Evolutionary conservation across 169 alveolate species (phyloP).

Genomic region (Eimeria necatrix): DNA sequence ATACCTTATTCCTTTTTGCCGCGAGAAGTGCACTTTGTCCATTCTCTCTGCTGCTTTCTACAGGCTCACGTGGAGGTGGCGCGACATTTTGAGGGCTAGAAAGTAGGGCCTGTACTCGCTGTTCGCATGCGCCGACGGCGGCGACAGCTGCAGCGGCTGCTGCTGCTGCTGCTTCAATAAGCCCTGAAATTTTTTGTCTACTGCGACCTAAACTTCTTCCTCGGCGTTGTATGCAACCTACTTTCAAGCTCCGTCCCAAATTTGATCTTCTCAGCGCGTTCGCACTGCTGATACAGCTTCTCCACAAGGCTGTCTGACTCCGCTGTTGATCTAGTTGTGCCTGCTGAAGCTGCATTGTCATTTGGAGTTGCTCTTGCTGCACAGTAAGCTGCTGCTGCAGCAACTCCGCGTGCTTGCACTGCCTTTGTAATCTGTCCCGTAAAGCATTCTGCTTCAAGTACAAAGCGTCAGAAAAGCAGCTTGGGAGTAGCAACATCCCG

Average conservation of each 20-base stretch:
- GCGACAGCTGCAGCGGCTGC: conserved; percentile 66
- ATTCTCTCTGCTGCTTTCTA: neutral
- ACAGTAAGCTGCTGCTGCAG: conserved; percentile 40
- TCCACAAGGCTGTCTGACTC: neutral
- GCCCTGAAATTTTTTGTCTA: neutral
- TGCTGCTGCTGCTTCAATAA: conserved; percentile 47
- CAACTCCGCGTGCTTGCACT: conserved; percentile 23
- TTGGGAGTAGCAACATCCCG: neutral
- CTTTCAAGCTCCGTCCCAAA: neutral
- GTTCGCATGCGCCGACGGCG: conserved; percentile 37
- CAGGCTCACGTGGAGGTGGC: neutral
- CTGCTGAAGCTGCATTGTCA: conserved; percentile 52
- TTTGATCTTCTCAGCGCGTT: neutral
- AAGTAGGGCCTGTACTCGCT: conserved; percentile 4
- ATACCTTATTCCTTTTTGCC: neutral
- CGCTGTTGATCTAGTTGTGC: neutral
- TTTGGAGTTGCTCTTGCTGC: conserved; percentile 51
- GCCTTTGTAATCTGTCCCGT: conserved; percentile 19
- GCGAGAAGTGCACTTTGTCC: neutral
- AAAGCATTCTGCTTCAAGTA: conserved; percentile 24
- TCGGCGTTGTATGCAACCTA: neutral
- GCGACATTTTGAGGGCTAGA: neutral
- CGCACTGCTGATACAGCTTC: neutral
- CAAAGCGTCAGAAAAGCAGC: neutral
- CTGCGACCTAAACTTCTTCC: neutral